A percentile compares a stretch with the other conserved stretches of the same genome.
These are phyloP conservation scores for Colletotrichum tropicicola DNA, from an alignment of 2,329 filamentous ascomycete species.

Conservation along the genomic window DNA sequence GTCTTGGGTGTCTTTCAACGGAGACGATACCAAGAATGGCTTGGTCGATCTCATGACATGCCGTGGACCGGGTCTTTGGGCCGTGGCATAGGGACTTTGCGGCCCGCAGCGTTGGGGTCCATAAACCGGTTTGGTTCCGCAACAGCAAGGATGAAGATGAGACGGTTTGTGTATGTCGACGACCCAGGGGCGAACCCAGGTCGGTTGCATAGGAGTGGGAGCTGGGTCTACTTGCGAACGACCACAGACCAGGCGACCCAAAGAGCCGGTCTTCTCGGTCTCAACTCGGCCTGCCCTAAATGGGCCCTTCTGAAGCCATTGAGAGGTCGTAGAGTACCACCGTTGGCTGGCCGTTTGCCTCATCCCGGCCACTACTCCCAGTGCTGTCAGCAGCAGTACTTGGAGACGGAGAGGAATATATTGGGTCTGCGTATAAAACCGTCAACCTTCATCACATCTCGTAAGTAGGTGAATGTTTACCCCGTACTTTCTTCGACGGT, in stretches of 20 bases:
- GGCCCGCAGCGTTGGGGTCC: neutral
- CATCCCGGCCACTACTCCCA: no score
- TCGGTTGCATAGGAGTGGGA: neutral
- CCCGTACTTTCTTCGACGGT: no score
- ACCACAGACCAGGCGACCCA: constrained; percentile 8
- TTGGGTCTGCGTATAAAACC: no score
- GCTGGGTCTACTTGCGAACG: constrained; percentile 5
- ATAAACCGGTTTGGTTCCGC: neutral
- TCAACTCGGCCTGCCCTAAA: no score
- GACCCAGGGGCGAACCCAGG: neutral
- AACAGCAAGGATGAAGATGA: neutral
- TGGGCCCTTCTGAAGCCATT: no score
- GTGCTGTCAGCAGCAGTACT: no score
- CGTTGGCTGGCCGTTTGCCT: no score
- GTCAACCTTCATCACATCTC: no score
- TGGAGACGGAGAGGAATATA: no score
- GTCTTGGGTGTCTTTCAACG: neutral
- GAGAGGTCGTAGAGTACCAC: no score
- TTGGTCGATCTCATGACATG: neutral
- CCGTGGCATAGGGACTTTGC: neutral
- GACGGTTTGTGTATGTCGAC: neutral
- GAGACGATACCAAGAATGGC: neutral
- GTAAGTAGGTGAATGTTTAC: no score
- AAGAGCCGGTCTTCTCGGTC: neutral
- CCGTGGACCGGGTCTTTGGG: constrained; percentile 20